These are phyloP conservation scores for Aspergillus taichungensis DNA, from an alignment of 495 filamentous ascomycete species.

Conservation along the genomic window DNA sequence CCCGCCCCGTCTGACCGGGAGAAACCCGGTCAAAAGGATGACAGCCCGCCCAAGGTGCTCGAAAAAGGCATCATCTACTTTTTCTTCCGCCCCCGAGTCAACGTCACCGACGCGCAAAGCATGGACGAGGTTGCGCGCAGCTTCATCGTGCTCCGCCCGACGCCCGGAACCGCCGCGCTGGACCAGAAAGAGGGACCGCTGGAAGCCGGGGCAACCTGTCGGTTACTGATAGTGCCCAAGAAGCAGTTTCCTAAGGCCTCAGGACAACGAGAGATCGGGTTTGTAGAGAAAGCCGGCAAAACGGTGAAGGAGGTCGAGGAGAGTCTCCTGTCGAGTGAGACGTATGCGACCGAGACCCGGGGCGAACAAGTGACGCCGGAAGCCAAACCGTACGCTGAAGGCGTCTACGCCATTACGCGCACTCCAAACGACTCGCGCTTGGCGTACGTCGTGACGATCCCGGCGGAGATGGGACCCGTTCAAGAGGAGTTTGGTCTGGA, in stretches of 20 bases:
- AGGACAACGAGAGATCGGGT: slow-evolving; percentile 67
- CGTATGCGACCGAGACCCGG: slow-evolving; percentile 70
- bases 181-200: slow-evolving; percentile 48
- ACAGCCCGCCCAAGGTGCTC: slow-evolving; percentile 60
- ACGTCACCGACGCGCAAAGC: slow-evolving; percentile 59
- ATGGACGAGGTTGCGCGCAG: slow-evolving; percentile 67
- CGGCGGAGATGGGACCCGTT: slow-evolving; percentile 56
- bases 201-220: slow-evolving; percentile 49
- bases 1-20: slow-evolving; percentile 1
- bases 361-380: slow-evolving; percentile 63
- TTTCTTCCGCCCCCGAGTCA: slow-evolving; percentile 75
- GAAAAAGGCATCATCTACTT: slow-evolving; percentile 96
- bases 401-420: slow-evolving; percentile 75
- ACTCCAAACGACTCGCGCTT: slow-evolving; percentile 67
- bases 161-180: slow-evolving; percentile 62
- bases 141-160: slow-evolving; percentile 74
- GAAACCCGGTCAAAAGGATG: slow-evolving; percentile 41
- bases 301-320: slow-evolving; percentile 65
- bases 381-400: slow-evolving; percentile 70
- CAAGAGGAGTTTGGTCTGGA: slow-evolving; percentile 70
- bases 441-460: slow-evolving; percentile 77
- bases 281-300: slow-evolving; percentile 69
- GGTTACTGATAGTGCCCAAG: slow-evolving; percentile 75
- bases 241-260: slow-evolving; percentile 70
- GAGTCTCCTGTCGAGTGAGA: slow-evolving; percentile 53